phyloP scores from a whole-genome alignment of 225 moss, liverwort and hornwort species.

The Polytrichum commune region DNA sequence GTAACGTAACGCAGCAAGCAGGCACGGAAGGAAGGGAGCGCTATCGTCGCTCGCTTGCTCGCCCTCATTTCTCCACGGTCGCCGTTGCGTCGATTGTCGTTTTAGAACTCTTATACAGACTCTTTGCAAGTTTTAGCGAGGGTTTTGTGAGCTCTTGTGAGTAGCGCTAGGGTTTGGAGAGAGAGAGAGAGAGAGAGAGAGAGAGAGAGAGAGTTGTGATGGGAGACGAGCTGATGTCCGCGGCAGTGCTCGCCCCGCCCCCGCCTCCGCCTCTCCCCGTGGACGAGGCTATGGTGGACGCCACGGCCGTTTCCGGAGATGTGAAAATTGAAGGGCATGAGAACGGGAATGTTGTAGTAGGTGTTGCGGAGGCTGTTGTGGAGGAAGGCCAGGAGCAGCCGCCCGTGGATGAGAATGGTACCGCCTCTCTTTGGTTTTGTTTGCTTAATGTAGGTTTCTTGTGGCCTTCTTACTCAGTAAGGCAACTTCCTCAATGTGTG shows the following conservation, averaged over 20 bases:
- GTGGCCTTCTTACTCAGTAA: accelerated
- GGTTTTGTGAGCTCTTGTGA: no score
- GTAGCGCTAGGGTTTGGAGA: not conserved
- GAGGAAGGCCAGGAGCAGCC: constrained; percentile 26
- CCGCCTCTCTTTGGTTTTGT: not conserved
- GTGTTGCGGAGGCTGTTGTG: constrained; percentile 13
- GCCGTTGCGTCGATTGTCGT: no score
- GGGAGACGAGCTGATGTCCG: constrained; percentile 34
- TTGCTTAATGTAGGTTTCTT: not conserved
- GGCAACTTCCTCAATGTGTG: not conserved
- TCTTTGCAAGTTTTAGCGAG: no score
- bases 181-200: not conserved
- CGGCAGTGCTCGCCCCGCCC: not conserved
- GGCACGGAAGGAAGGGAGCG: no score
- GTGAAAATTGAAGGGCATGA: constrained; percentile 36
- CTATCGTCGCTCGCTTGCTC: no score
- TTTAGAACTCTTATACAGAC: no score
- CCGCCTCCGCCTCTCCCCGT: constrained; percentile 10
- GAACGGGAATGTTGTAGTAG: constrained; percentile 51
- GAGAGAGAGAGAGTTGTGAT: constrained; percentile 4
- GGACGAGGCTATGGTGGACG: constrained; percentile 62
- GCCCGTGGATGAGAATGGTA: constrained; percentile 36
- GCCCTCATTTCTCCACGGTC: no score
- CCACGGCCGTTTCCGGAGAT: constrained; percentile 14
- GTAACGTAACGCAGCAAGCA: no score